Evolutionary conservation across 2,329 filamentous ascomycete genomes (phyloP), one percentile per base, ranked within the genome.

Genomic region (Paraphoma sp.): DNA sequence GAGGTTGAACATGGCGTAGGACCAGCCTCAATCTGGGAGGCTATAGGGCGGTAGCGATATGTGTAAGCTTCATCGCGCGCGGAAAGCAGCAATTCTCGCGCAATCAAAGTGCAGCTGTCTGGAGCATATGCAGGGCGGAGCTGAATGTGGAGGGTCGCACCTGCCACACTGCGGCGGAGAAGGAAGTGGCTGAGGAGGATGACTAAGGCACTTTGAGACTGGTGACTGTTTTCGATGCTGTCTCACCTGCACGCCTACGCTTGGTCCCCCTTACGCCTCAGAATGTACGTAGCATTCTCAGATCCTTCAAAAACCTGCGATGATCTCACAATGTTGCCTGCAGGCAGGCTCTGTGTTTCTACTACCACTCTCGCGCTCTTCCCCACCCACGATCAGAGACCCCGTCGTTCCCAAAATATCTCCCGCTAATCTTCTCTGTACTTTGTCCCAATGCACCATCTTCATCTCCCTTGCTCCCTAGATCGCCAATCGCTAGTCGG

Each of bases 1-100:
- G 77, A 90, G 81, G 76, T 85, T 77, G 68, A 77, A 78, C 75
- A 78, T 78, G 64, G 67, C 66, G 57, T 63, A 59, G 62, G 58
- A 51, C 59, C 57, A 48, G 59, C 55, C 62, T 52, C 54, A 57
- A 53, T 42, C 36, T 23, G 18, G 48, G 45, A 40, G 55, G 49
- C 48, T 64, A 64, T 63, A 48, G 53, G 51, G 51, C 56, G 53
- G 59, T 48, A 29, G 52, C 46, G 48, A 43, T 58, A 45, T 59
- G 29, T 48, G 53, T 56, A 57, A 60, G 55, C 66, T 61, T 70
- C 73, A 75, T 76, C 59, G 67, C 70, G 70, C 53, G 58, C 46
- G 51, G 45, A 59, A 17, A 51, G 44, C 18, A 53, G 51, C 46
- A 42, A 51, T 3, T 45, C 53, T 42, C 58, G 57, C 58, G 57